Evolutionary conservation across 768 basidiomycete genomes (phyloP).

Genomic region (Thelephora ganbajun): DNA sequence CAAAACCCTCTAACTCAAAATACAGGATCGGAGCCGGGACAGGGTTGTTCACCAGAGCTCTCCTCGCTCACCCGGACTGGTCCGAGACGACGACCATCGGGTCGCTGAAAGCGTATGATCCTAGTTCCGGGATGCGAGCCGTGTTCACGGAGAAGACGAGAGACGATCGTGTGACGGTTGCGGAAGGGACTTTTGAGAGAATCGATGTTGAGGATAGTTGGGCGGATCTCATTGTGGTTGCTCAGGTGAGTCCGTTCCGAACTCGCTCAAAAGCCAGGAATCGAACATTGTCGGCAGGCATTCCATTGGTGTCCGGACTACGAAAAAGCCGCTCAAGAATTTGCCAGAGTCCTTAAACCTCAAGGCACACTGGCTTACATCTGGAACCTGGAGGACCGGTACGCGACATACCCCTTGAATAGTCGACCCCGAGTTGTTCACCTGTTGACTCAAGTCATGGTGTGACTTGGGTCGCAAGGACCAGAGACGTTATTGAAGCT

Average conservation of each 20-base stretch:
- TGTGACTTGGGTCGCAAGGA: conserved; percentile 59
- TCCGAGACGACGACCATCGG: conserved; percentile 24
- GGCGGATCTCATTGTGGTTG: conserved; percentile 70
- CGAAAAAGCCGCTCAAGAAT: conserved; percentile 56
- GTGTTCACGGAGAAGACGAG: conserved; percentile 43
- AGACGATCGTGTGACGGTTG: conserved; percentile 37
- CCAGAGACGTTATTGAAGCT: conserved; percentile 55
- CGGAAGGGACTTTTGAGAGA: conserved; percentile 59
- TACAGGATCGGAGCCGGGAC: conserved; percentile 72
- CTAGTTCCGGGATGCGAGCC: conserved; percentile 75
- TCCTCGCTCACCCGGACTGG: conserved; percentile 53
- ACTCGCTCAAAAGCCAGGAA: neutral
- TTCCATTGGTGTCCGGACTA: conserved; percentile 91
- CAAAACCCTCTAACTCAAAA: conserved; percentile 7
- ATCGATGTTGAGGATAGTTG: conserved; percentile 48
- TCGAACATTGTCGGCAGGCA: conserved; percentile 33
- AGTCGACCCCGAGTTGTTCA: neutral
- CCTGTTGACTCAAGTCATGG: conserved; percentile 24
- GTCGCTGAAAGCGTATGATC: conserved; percentile 62
- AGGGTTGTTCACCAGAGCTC: conserved; percentile 77
- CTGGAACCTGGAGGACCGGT: conserved; percentile 90
- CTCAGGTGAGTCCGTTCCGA: conserved; percentile 36
- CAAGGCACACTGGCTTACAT: conserved; percentile 58
- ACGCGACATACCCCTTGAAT: conserved; percentile 1
- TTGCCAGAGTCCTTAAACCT: conserved; percentile 69